Evolutionary conservation across 495 filamentous ascomycete species (phyloP).

Genomic region (Evernia prunastri): DNA sequence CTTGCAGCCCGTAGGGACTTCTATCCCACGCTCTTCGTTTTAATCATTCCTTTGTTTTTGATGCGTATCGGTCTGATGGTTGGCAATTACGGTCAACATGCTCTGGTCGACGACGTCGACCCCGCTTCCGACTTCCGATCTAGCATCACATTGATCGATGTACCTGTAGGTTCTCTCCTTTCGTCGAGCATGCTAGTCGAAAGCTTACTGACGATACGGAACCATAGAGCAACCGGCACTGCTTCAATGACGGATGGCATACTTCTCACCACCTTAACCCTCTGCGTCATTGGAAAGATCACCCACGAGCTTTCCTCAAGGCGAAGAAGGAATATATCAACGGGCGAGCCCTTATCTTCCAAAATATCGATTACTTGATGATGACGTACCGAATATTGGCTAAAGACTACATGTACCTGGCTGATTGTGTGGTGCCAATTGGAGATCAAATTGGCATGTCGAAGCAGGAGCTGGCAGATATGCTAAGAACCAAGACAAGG

Average conservation of each 20-base stretch:
- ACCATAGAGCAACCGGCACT: constrained; percentile 60
- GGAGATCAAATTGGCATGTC: constrained; percentile 59
- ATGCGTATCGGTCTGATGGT: constrained; percentile 63
- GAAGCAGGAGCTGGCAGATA: constrained; percentile 50
- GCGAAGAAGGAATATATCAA: constrained; percentile 52
- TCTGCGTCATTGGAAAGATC: constrained; percentile 65
- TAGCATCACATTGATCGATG: constrained; percentile 67
- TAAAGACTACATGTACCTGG: constrained; percentile 59
- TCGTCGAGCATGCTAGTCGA: neutral
- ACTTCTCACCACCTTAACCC: constrained; percentile 72
- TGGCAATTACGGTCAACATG: constrained; percentile 73
- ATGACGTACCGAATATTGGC: constrained; percentile 54
- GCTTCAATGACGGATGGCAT: constrained; percentile 73
- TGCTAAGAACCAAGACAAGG: constrained; percentile 56
- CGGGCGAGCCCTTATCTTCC: constrained; percentile 61
- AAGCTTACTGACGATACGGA: constrained; percentile 8
- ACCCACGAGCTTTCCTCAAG: constrained; percentile 59
- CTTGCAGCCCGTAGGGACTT: constrained; percentile 42
- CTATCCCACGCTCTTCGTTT: constrained; percentile 50
- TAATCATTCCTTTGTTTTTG: constrained; percentile 53
- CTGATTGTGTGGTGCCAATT: constrained; percentile 60
- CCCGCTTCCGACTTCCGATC: constrained; percentile 64
- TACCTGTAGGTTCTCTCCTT: constrained; percentile 46
- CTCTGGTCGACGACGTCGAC: constrained; percentile 61
- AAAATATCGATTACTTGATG: constrained; percentile 65